Evolutionary conservation across 148 eudicot genomes (phyloP).

Genomic region (Dianthus caryophyllus): DNA sequence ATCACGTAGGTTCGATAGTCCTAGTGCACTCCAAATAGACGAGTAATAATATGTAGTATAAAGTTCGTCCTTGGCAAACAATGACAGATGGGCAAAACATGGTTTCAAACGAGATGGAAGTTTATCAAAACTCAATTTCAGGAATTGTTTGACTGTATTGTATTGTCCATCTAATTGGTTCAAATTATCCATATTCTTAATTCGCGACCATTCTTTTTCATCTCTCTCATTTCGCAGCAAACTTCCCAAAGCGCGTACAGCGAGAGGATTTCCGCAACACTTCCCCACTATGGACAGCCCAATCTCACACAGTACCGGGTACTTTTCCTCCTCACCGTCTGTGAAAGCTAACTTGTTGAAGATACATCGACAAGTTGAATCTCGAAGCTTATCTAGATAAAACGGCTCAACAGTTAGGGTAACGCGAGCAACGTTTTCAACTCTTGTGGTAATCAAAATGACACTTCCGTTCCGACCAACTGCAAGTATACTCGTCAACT

Average conservation of each 20-base stretch:
- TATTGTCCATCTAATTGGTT: no score
- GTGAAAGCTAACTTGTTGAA: neutral
- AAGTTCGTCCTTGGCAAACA: neutral
- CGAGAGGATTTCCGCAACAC: slow-evolving; percentile 39
- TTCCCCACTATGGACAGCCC: slow-evolving; percentile 1
- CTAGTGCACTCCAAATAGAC: slow-evolving; percentile 23
- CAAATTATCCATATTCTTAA: no score
- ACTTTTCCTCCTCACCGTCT: neutral
- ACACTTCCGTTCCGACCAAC: slow-evolving; percentile 13
- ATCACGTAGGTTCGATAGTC: neutral
- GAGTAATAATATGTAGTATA: neutral
- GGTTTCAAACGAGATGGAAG: slow-evolving; percentile 24
- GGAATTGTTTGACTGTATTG: slow-evolving; percentile 6
- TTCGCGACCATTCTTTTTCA: slow-evolving; percentile 26
- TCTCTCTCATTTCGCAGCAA: slow-evolving; percentile 14
- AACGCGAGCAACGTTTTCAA: slow-evolving; percentile 23
- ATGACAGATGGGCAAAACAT: slow-evolving; percentile 15
- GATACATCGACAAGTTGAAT: neutral
- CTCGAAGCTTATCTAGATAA: neutral
- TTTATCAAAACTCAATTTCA: slow-evolving; percentile 24
- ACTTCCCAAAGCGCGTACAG: slow-evolving; percentile 27
- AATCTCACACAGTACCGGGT: neutral
- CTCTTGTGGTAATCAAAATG: slow-evolving; percentile 27
- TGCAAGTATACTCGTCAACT: slow-evolving; percentile 10
- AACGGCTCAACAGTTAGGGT: neutral